These are phyloP conservation scores for Dictyostelium capitatum DNA, from an alignment of 78 protist species.

Conservation along the genomic window DNA sequence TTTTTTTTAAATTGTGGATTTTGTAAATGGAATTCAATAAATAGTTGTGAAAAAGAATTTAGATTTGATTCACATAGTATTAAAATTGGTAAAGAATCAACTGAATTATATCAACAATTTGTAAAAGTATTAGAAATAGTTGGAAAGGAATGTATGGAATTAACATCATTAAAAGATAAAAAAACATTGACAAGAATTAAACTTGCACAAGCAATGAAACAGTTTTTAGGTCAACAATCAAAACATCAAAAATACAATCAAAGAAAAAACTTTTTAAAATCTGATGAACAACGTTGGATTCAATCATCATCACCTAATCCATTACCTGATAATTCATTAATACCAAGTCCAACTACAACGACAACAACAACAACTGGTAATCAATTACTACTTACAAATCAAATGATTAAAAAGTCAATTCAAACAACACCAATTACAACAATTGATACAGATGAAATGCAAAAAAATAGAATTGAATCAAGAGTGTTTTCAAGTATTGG, in stretches of 20 bases:
- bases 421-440: constrained; percentile 9
- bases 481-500: neutral
- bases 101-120: neutral
- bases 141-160: constrained; percentile 27
- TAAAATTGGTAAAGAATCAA: neutral
- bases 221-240: constrained; percentile 38
- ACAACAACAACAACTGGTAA: neutral
- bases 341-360: neutral
- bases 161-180: constrained; percentile 7
- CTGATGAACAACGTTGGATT: constrained; percentile 30
- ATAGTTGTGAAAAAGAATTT: neutral
- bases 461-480: constrained; percentile 6
- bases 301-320: neutral
- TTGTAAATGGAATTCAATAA: constrained; percentile 70
- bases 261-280: constrained; percentile 29
- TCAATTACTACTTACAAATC: constrained; percentile 2
- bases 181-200: constrained; percentile 33
- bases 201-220: constrained; percentile 69
- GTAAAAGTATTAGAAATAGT: constrained; percentile 14
- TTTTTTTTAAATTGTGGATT: constrained; percentile 64
- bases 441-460: constrained; percentile 16
- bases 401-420: neutral
- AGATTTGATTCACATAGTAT: constrained; percentile 5
- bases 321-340: neutral
- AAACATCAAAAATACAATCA: constrained; percentile 42